These are phyloP conservation scores for Pythium biforme DNA, from an alignment of 352 stramenopile species.

Conservation along the genomic window DNA sequence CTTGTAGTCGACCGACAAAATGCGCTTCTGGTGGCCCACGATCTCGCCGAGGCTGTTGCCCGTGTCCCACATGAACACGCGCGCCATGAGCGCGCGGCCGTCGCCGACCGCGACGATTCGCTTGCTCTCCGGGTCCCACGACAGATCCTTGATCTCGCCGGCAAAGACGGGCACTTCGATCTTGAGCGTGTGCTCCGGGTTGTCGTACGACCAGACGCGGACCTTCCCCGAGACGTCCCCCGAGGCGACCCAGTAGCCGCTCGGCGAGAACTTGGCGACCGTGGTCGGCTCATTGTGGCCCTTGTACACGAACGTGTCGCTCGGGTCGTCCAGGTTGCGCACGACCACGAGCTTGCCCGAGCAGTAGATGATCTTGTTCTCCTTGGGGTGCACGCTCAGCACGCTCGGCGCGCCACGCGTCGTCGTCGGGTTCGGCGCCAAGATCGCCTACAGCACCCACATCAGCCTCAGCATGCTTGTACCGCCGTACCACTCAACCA, in stretches of 20 bases:
- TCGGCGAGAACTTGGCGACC: conserved; percentile 93
- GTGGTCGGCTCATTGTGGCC: conserved; percentile 92
- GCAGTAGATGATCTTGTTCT: conserved; percentile 91
- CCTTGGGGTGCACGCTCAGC: conserved; percentile 77
- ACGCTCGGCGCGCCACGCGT: conserved; percentile 69
- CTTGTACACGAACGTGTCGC: conserved; percentile 93
- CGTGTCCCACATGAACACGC: conserved; percentile 97
- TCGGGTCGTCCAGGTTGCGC: conserved; percentile 82
- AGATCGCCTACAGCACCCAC: conserved; percentile 42
- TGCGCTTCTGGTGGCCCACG: conserved; percentile 92
- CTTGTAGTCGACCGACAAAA: conserved; percentile 92
- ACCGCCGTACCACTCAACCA: no score
- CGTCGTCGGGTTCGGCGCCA: conserved; percentile 70
- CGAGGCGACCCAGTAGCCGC: conserved; percentile 93
- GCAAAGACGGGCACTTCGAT: conserved; percentile 90
- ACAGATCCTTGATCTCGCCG: conserved; percentile 92
- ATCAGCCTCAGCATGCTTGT: no score
- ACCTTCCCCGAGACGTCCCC: conserved; percentile 91
- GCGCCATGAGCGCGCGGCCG: conserved; percentile 70
- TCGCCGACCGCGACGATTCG: conserved; percentile 90
- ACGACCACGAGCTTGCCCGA: conserved; percentile 91
- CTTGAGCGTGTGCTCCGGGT: conserved; percentile 96
- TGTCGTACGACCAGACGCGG: conserved; percentile 96
- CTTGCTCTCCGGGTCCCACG: conserved; percentile 96
- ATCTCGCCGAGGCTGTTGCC: conserved; percentile 95